Conservation (phyloP, 169 alveolate species). For the Eimeria praecox region DNA sequence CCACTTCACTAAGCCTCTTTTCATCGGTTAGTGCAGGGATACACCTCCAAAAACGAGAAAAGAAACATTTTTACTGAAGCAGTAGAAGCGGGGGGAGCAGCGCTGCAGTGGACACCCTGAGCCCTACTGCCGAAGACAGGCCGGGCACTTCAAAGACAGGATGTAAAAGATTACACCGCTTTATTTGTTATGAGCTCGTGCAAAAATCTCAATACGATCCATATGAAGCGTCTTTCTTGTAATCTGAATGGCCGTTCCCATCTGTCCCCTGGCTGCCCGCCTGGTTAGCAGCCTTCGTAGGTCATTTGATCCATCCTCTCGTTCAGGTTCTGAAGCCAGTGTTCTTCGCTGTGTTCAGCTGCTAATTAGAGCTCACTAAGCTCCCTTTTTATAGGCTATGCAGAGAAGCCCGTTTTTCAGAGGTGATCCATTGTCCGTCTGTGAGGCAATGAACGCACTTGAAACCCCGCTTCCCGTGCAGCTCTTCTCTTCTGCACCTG, state of each 20-base stretch:
- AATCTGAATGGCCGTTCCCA: background rate
- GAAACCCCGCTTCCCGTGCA: background rate
- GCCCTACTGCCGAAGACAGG: background rate
- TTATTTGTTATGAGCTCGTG: background rate
- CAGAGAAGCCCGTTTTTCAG: background rate
- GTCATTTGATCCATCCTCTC: background rate
- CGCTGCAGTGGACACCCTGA: background rate
- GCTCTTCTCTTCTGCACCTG: background rate
- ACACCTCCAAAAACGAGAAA: background rate
- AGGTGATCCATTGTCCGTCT: background rate
- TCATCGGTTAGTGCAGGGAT: background rate
- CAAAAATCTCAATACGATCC: background rate
- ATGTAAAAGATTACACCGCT: background rate
- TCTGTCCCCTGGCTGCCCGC: background rate
- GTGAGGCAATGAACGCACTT: too few species aligned
- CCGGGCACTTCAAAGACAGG: background rate
- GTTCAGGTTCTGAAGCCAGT: background rate
- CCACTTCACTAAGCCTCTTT: conserved; percentile 60
- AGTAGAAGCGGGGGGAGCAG: background rate
- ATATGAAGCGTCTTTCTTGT: background rate
- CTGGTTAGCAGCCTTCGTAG: background rate
- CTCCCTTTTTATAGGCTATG: background rate
- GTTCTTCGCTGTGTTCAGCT: background rate
- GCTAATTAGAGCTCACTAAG: background rate
- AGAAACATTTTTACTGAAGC: background rate